Evolutionary conservation across 148 eudicot species (phyloP).

Genomic region (Cornus florida): DNA sequence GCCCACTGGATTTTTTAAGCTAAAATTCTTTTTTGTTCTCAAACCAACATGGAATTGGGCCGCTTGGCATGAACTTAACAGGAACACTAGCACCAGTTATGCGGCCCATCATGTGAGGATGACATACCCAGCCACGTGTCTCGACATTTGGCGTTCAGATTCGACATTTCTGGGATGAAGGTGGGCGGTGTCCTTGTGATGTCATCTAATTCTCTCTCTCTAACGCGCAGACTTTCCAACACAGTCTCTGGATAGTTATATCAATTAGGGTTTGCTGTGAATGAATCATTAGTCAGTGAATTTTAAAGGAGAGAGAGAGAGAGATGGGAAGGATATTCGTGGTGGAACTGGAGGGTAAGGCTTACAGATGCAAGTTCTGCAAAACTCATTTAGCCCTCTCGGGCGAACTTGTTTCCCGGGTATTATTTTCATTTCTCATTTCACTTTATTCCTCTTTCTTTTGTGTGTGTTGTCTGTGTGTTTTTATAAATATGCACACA

Average conservation of each 20-base stretch:
- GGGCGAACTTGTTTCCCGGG: constrained; percentile 64
- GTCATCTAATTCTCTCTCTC: not conserved
- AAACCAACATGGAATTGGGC: too few relatives aligned
- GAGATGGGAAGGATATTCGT: constrained; percentile 74
- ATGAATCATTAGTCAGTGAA: not conserved
- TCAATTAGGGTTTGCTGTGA: not conserved
- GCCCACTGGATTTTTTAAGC: too few relatives aligned
- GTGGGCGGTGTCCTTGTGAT: not conserved
- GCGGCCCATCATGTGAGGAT: too few relatives aligned
- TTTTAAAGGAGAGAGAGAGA: not conserved
- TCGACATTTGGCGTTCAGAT: not conserved
- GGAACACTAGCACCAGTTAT: too few relatives aligned
- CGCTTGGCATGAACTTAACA: too few relatives aligned
- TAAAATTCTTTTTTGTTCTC: too few relatives aligned
- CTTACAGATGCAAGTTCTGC: constrained; percentile 83
- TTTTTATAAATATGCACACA: not conserved
- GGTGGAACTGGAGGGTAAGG: constrained; percentile 72
- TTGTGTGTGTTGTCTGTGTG: not conserved
- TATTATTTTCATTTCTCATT: constrained; percentile 20
- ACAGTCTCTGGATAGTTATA: not conserved
- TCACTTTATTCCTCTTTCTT: not conserved
- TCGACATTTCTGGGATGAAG: not conserved
- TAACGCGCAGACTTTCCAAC: too few relatives aligned
- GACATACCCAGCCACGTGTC: too few relatives aligned
- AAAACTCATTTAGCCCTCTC: constrained; percentile 64